Evolutionary conservation across 305 asterid genomes (phyloP).

Genomic region (Fraxinus angustifolia): DNA sequence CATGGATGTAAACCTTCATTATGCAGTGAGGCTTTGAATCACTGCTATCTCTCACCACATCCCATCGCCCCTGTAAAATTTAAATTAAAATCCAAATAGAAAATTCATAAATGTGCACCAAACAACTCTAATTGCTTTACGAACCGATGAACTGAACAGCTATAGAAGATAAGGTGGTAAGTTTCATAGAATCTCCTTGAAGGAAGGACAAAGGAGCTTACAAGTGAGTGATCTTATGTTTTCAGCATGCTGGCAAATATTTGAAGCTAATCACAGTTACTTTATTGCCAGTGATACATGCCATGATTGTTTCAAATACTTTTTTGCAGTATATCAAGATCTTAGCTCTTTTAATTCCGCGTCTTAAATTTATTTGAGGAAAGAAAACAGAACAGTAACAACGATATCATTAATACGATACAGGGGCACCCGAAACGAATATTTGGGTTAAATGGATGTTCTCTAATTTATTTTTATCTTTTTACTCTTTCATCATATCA

Average conservation of each 20-base stretch:
- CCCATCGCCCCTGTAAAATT: constrained; percentile 76
- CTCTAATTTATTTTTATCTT: background rate
- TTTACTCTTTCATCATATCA: background rate
- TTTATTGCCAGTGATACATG: background rate
- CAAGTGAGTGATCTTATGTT: background rate
- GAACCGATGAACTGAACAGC: background rate
- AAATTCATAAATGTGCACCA: constrained; percentile 8
- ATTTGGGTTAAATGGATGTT: background rate
- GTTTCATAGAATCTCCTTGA: background rate
- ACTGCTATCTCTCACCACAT: constrained; percentile 50
- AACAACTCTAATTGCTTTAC: background rate
- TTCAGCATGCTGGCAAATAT: background rate
- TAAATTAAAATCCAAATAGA: constrained; percentile 18
- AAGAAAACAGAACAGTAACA: background rate
- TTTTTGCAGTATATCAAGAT: background rate
- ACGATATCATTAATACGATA: background rate
- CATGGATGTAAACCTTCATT: constrained; percentile 65
- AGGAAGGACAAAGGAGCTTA: background rate
- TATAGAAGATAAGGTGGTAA: background rate
- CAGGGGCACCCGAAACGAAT: background rate
- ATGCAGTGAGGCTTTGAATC: constrained; percentile 53
- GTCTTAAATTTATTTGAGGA: background rate
- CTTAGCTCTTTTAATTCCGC: background rate
- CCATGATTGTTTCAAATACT: background rate
- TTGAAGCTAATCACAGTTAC: background rate